Evolutionary conservation across 176 grass and related monocot species (phyloP), one percentile per base, ranked within the genome.

Genomic region (Oryza rufipogon): DNA sequence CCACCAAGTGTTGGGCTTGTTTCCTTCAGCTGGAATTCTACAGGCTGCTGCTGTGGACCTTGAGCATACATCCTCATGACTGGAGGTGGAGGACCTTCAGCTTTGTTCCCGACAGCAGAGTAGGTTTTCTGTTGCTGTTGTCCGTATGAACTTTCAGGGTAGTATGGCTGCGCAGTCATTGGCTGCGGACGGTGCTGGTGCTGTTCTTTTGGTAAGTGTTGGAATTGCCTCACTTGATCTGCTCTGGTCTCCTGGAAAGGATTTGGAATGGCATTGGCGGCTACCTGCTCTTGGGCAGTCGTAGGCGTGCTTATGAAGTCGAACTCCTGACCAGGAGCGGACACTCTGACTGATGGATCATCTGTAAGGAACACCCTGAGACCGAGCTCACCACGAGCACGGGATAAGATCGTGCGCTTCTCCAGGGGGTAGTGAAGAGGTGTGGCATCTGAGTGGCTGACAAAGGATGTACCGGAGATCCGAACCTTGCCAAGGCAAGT

Each of bases 331-430:
- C 74, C 64, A 2, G 92, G 88, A 46, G 84, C 15, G 4, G 92
- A 95, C 76, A 84, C 78, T 45, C 85, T 82, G 64, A 95, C 89
- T 8, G 85, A 89, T 32, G 91, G 87, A 86, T 98, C 91, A 71
- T 95, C 58, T 28, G 96, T 98, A 64, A 95, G 91, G 87, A 98
- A 98, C 47, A 98, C 93, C 61, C 87, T 95, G 74, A 98, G 89
- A 19, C 87, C 87, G 39, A 98, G 91, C 84, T 98, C 91, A 66
- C 96, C 96, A 9, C 83, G 90, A 7, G 89, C 87, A n/a, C 92
- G 87, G 0, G 96, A 95, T 22, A 95, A 83, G 15, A 98, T 82
- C 0, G 64, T 76, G 6, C 87, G 89, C 82, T 90, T 98, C 83
- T 95, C 96, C 85, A 98, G 49, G 10, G 96, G 96, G 71, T 95